These are phyloP conservation scores for Scheffersomyces spartinae DNA, from an alignment of 805 yeast genomes.

Conservation along the genomic window DNA sequence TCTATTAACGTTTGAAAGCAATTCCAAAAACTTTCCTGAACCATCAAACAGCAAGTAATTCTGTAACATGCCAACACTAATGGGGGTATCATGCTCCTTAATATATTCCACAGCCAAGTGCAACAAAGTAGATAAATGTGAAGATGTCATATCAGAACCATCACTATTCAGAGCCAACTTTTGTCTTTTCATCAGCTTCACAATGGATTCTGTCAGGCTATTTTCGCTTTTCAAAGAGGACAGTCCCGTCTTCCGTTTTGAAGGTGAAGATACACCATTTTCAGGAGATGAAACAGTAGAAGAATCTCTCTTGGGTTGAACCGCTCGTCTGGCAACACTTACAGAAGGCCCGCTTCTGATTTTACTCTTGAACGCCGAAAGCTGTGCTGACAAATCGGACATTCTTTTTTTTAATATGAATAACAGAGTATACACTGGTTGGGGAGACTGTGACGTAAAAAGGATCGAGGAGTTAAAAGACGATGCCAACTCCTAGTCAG, in stretches of 20 bases:
- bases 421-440: too few relatives aligned
- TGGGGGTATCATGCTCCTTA: constrained; percentile 60
- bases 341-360: constrained; percentile 35
- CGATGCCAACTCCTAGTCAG: too few relatives aligned
- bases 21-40: constrained; percentile 51
- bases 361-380: constrained; percentile 34
- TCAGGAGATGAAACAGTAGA: too few relatives aligned
- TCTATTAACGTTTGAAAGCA: constrained; percentile 66
- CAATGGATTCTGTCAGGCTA: constrained; percentile 3
- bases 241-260: too few relatives aligned
- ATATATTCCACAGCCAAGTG: constrained; percentile 87
- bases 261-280: too few relatives aligned
- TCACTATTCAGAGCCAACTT: too few relatives aligned
- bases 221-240: constrained; percentile 4
- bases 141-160: too few relatives aligned
- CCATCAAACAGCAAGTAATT: constrained; percentile 55
- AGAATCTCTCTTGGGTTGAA: constrained; percentile 3
- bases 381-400: constrained; percentile 31
- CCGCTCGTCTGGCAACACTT: constrained; percentile 18
- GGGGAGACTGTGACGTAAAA: too few relatives aligned
- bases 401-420: too few relatives aligned
- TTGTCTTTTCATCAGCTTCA: constrained; percentile 17
- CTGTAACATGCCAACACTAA: constrained; percentile 52
- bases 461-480: too few relatives aligned
- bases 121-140: constrained; percentile 77